Evolutionary conservation across 768 basidiomycete genomes (phyloP).

Genomic region (Suillus alpinus): DNA sequence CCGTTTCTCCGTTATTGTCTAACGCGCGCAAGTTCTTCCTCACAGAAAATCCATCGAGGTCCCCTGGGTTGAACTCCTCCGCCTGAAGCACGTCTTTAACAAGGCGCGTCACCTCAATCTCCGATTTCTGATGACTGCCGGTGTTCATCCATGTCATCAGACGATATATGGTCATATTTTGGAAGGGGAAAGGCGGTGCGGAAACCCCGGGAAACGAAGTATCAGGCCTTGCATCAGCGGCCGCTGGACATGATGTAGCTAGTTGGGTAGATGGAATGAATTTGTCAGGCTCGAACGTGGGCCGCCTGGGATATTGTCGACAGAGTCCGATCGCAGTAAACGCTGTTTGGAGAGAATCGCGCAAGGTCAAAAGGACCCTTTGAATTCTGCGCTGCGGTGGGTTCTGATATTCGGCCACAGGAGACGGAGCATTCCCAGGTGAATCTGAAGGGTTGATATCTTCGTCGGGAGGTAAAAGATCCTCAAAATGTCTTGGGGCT

Average conservation of each 20-base stretch:
- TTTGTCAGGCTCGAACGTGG: neutral
- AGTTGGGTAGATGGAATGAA: neutral
- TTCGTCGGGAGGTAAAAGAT: neutral
- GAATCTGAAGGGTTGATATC: neutral
- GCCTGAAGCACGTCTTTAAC: neutral
- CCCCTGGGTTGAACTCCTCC: conserved; percentile 2
- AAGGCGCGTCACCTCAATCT: neutral
- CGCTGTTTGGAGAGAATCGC: neutral
- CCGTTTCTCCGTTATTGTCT: neutral
- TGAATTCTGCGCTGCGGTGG: neutral
- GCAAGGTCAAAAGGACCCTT: neutral
- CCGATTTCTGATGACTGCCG: conserved; percentile 3
- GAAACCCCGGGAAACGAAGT: neutral
- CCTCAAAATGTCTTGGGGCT: neutral
- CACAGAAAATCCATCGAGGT: conserved; percentile 4
- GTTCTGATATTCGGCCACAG: neutral
- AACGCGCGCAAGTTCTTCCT: neutral
- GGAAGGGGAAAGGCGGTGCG: conserved; percentile 1
- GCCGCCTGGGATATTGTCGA: neutral
- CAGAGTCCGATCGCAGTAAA: neutral
- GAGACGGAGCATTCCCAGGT: neutral
- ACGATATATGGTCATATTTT: conserved; percentile 7
- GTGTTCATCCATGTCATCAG: conserved; percentile 4
- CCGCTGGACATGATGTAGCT: neutral
- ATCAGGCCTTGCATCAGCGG: neutral